A percentile compares a stretch with the other conserved stretches of the same genome.
phyloP scores from a whole-genome alignment of 225 moss, liverwort and hornwort species.

The Takakia lepidozioides region DNA sequence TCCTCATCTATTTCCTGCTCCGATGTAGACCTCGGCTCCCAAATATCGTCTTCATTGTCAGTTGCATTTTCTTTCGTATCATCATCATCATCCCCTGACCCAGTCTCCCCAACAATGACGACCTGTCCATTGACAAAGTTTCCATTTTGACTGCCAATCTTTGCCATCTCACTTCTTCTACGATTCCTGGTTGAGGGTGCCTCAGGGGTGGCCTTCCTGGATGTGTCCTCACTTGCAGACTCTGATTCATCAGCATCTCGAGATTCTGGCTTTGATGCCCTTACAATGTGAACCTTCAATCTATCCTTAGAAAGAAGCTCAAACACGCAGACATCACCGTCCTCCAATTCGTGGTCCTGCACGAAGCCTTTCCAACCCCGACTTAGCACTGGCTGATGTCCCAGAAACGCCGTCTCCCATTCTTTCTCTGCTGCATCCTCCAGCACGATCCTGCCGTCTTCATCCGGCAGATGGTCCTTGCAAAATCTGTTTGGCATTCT shows the following conservation, averaged over 20 bases:
- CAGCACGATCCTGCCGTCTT: no score
- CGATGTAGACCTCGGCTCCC: neutral
- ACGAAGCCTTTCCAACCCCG: no score
- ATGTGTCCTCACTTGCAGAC: no score
- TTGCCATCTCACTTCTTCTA: neutral
- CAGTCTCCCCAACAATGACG: neutral
- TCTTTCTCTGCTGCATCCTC: no score
- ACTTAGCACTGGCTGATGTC: no score
- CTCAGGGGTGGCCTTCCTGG: no score
- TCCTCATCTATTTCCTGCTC: conserved; percentile 1
- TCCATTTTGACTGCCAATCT: no score
- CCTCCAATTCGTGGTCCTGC: no score
- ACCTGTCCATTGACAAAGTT: neutral
- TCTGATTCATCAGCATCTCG: neutral
- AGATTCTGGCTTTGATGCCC: neutral
- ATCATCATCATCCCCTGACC: neutral
- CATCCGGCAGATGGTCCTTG: no score
- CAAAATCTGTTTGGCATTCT: no score
- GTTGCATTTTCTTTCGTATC: neutral
- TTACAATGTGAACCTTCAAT: conserved; percentile 3
- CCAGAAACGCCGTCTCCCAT: no score
- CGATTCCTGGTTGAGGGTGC: neutral
- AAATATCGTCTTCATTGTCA: neutral
- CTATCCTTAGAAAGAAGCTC: conserved; percentile 1
- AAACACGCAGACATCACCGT: conserved; percentile 3